phyloP scores from a whole-genome alignment of 306 rosid species.

The Prosopis cineraria region DNA sequence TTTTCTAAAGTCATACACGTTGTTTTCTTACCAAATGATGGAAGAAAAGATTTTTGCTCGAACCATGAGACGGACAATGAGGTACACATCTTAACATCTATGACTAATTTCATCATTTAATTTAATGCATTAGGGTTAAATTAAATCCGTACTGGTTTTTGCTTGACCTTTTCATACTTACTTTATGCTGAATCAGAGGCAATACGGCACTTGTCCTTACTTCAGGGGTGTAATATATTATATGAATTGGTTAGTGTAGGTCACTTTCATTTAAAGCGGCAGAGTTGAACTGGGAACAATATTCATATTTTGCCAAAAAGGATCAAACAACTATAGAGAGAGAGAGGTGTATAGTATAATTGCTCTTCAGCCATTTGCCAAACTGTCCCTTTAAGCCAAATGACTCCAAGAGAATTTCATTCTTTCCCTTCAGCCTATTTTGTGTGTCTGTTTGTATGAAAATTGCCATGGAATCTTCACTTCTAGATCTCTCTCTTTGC shows the following conservation, averaged over 20 bases:
- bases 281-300: neutral
- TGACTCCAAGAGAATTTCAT: constrained; percentile 16
- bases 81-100: neutral
- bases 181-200: constrained; percentile 12
- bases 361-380: constrained; percentile 33
- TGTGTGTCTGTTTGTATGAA: constrained; percentile 14
- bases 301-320: too few species aligned
- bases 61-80: neutral
- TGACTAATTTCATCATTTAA: neutral
- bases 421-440: neutral
- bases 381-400: neutral
- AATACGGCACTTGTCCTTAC: constrained; percentile 19
- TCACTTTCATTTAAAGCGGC: constrained; percentile 23
- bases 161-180: constrained; percentile 4
- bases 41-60: neutral
- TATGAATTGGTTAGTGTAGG: neutral
- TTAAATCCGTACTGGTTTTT: neutral
- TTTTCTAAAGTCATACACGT: neutral
- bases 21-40: neutral
- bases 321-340: neutral
- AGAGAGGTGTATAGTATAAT: neutral
- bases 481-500: neutral
- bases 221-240: neutral
- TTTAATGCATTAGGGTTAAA: too few species aligned
- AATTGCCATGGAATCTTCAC: constrained; percentile 8